Evolutionary conservation across 345 rosid species (phyloP), one percentile per base, ranked within the genome.

Genomic region (Erysimum cheiranthoides): DNA sequence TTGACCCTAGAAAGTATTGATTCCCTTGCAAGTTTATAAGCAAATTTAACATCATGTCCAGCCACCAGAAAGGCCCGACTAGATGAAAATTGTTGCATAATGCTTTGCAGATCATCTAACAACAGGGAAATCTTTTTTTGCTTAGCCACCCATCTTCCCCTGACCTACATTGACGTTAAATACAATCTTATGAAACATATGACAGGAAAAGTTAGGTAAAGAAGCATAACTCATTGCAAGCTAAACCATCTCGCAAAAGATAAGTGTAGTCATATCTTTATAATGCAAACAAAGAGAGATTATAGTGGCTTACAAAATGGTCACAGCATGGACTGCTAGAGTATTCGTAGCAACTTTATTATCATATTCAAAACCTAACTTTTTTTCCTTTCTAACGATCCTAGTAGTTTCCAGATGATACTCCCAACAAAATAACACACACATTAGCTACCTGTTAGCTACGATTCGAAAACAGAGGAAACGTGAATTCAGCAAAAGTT

Each of bases 1-100:
- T 73, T 68, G 73, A 79, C 62, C 80, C 84, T 96, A 54, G 88
- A 83, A 70, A 69, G 75, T 57, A 90, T 79, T 46, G 96, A 91
- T 36, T 84, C 94, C 77, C 88, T 85, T 43, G 98, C 93, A 70
- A 93, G 84, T 79, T 86, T 86, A 53, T 78, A 82, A 16, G 86
- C 94, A 79, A 50, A 80, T 46, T 85, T 88, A 17, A 76, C 69
- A 61, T 83, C 82, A 28, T 71, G 74, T 16, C 71, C 85, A 12
- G 82, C 68, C 79, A 82, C 87, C 38, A 81, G 78, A 59, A 57
- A 38, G 28, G 72, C 72, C 30, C 58, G 52, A 14, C n/a, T 18
- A 47, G 7, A 42, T 60, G 68, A 1, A 25, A 77, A 77, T 0
- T 57, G 54, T 63, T 36, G 72, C 61, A 56, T 77, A 18, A 64